Base-by-base conservation (phyloP, 345 rosid genomes). In the Euclidium syriacum region DNA sequence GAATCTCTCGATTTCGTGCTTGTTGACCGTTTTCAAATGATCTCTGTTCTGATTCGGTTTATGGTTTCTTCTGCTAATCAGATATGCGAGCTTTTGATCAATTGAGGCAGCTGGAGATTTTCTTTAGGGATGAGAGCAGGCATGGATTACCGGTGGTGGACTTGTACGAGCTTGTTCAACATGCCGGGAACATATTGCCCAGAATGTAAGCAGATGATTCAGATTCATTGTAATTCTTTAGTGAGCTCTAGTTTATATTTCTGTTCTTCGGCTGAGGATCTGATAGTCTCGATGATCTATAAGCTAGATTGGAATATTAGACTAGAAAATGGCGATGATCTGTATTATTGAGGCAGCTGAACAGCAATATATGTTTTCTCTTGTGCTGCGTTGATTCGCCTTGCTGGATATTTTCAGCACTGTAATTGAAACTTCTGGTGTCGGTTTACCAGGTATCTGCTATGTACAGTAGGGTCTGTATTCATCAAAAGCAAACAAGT, bases 11-110 rank as follows among this genome's bases (percentile, higher is more conserved):
- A 58, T 58, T 70, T 65, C 2, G 20, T 50, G 26, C 33, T 62
- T 1, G 32, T 60, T 62, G 50, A 55, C 67, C 52, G 22, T 30
- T 49, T n/a, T 52, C 34, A 42, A 22, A 24, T 46, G 46, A 15
- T 43, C 5, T 60, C 17, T 26, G n/a, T 34, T 51, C 46, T 67
- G 50, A 65, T 33, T 29, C 6, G 36, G 15, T 22, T n/a, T 30
- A n/a, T 59, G 61, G 42, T 14, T 20, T 11, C 32, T 52, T 16
- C 16, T n/a, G 49, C 10, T 41, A 8, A 16, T 40, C 9, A 91
- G 98, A 88, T 68, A 88, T 86, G 95, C 70, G 96, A 75, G 89
- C 91, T 55, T 91, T 91, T 33, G 98, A 86, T 78, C 84, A 91
- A 58, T 63, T 88, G 77, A 86, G 86, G 83, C 84, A 71, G 72